Base-by-base conservation (phyloP, 768 basidiomycete species). In the Omphalotus guepiniiformis region DNA sequence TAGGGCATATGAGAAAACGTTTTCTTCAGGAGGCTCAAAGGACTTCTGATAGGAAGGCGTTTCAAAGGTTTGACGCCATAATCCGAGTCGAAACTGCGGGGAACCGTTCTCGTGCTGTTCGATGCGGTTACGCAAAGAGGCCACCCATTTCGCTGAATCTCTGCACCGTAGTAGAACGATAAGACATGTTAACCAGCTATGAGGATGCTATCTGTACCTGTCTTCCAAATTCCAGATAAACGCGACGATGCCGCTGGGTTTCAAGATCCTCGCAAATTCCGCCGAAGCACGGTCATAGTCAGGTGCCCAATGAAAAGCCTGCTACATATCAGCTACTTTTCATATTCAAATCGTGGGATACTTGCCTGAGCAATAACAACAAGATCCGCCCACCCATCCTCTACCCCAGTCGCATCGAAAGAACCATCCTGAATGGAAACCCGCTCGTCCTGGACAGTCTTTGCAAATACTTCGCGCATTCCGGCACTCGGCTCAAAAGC, bases 241-340 rank as follows among this genome's bases (percentile, higher is more conserved):
- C 4, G 75, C 83, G 15, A 87, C 74, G 1, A 74, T 64, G 2
- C 90, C 90, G n/a, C 67, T 65, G 0, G 88, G 85, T 58, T 86
- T 88, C 40, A 96, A 73, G 53, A 93, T 79, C 26, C 91, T 80
- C 6, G 80, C 75, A 55, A 95, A 88, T 60, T 96, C 93, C 0
- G 65, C 65, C 16, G 79, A 74, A 1, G 93, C 91, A 43, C 69
- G 71, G 38, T 80, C 76, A 59, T 82, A 85, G 61, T 93, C 79
- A 8, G 85, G 85, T 52, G 88, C 88, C 94, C 94, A 97, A 68
- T 97, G 94, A 63, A 85, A 96, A 13, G 94, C 94, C 83, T 94
- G 61, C 19, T 48, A 34, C 7, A 48, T 39, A 23, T 32, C 32
- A 4, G 28, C n/a, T 32, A n/a, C 9, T 32, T n/a, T 32, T 9